A percentile compares a stretch with the other conserved stretches of the same genome.
These are phyloP conservation scores for Umbelopsis sp. DNA, from an alignment of 192 early-diverging fungal genomes.

Conservation along the genomic window DNA sequence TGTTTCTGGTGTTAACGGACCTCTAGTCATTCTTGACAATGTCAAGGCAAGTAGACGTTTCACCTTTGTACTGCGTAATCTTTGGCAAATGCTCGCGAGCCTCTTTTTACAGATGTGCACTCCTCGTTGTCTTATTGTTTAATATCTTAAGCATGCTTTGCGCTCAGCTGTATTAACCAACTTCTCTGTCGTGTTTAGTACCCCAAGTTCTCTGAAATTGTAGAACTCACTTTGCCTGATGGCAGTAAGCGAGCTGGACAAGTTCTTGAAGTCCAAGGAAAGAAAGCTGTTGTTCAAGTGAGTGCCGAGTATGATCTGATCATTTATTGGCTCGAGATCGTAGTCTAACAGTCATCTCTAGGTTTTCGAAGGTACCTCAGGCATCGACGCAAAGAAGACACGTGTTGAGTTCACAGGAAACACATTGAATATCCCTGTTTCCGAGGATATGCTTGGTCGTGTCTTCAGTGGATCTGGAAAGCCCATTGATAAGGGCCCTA, in stretches of 20 bases:
- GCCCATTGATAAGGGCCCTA: slow-evolving; percentile 98
- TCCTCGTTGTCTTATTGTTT: too few species aligned
- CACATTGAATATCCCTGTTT: slow-evolving; percentile 95
- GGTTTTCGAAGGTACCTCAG: slow-evolving; percentile 97
- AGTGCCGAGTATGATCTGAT: slow-evolving; percentile 10
- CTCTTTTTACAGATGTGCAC: neutral
- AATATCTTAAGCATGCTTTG: too few species aligned
- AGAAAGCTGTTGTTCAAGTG: slow-evolving; percentile 94
- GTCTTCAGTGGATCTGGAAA: slow-evolving; percentile 99
- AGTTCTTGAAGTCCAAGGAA: slow-evolving; percentile 96
- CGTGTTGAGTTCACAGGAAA: slow-evolving; percentile 96
- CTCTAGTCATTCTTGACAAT: slow-evolving; percentile 97
- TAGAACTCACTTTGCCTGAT: slow-evolving; percentile 95
- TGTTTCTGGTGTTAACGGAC: slow-evolving; percentile 96
- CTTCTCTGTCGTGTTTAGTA: slow-evolving; percentile 56
- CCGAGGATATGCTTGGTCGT: slow-evolving; percentile 98
- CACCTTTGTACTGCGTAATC: neutral
- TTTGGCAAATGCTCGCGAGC: neutral
- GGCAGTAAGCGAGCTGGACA: slow-evolving; percentile 94
- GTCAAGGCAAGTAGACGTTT: slow-evolving; percentile 74
- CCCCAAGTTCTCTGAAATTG: slow-evolving; percentile 97
- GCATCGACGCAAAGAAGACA: slow-evolving; percentile 95
- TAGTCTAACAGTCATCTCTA: slow-evolving; percentile 24
- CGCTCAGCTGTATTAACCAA: neutral
- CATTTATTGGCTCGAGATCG: slow-evolving; percentile 13